phyloP scores from a whole-genome alignment of 371 early-diverging fungal genomes.

The Nematocida sp. region DNA sequence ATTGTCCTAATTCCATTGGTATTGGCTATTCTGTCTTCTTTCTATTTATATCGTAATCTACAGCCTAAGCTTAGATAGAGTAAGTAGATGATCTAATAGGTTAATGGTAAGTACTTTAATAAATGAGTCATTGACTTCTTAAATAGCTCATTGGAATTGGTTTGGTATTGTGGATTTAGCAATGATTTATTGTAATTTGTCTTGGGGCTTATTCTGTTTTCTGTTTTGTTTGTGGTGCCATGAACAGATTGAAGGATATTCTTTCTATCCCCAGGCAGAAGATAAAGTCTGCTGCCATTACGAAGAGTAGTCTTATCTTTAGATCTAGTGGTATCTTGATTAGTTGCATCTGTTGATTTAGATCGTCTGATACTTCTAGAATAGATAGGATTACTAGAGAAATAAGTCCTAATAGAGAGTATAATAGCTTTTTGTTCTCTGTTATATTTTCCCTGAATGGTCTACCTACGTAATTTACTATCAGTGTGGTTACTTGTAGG shows the following conservation, averaged over 20 bases:
- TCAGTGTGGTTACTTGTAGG: constrained; percentile 96
- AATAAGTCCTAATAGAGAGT: constrained; percentile 75
- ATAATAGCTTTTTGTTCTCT: constrained; percentile 84
- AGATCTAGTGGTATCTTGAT: constrained; percentile 43
- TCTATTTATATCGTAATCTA: too few species aligned
- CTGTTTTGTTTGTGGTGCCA: constrained; percentile 10
- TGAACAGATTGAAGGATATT: constrained; percentile 48
- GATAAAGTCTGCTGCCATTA: constrained; percentile 47
- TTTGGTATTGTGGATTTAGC: too few species aligned
- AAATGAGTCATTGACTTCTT: too few species aligned
- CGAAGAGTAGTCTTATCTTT: constrained; percentile 20
- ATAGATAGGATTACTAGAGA: constrained; percentile 46
- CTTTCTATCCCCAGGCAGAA: constrained; percentile 54
- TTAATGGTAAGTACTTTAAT: too few species aligned
- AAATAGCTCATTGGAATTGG: too few species aligned
- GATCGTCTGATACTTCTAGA: neutral
- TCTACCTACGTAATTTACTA: constrained; percentile 89
- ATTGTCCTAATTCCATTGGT: too few species aligned
- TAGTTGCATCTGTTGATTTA: constrained; percentile 50
- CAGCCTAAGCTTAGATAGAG: too few species aligned
- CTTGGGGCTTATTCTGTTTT: neutral
- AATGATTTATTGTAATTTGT: neutral
- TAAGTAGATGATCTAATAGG: too few species aligned
- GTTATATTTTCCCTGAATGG: constrained; percentile 93
- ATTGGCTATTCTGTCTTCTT: too few species aligned